These are phyloP conservation scores for Plantago lanceolata DNA, from an alignment of 305 asterid genomes.

Conservation along the genomic window DNA sequence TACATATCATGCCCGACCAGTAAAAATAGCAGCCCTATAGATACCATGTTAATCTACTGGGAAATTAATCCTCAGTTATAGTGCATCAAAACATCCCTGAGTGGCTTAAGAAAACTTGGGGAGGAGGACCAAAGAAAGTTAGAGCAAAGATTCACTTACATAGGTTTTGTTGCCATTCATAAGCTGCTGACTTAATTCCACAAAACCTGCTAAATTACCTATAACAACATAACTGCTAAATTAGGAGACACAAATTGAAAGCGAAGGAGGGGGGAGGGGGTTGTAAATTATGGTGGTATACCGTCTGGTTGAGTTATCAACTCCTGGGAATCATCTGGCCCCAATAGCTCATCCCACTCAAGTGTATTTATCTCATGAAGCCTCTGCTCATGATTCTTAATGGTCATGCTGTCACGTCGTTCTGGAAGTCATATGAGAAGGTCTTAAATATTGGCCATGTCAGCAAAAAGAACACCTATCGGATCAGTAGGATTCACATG, in stretches of 20 bases:
- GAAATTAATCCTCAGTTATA: not conserved
- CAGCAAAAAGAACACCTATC: constrained; percentile 15
- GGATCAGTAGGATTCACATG: constrained; percentile 14
- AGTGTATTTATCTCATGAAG: constrained; percentile 89
- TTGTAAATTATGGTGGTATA: constrained; percentile 18
- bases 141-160: constrained; percentile 43
- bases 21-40: constrained; percentile 15
- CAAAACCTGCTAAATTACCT: constrained; percentile 51
- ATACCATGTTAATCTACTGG: not conserved
- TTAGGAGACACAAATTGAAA: no score
- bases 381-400: constrained; percentile 60
- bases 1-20: constrained; percentile 9
- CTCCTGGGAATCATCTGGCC: constrained; percentile 53
- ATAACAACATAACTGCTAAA: constrained; percentile 26
- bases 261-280: no score
- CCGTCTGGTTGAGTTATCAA: constrained; percentile 55
- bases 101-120: not conserved
- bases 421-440: constrained; percentile 43
- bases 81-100: not conserved
- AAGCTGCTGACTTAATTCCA: constrained; percentile 34
- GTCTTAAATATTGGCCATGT: constrained; percentile 22
- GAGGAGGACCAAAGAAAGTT: not conserved
- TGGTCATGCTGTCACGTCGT: constrained; percentile 35
- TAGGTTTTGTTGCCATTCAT: constrained; percentile 32
- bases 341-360: constrained; percentile 97